Evolutionary conservation across 805 yeast genomes (phyloP).

Genomic region (Wickerhamomyces pijperi): DNA sequence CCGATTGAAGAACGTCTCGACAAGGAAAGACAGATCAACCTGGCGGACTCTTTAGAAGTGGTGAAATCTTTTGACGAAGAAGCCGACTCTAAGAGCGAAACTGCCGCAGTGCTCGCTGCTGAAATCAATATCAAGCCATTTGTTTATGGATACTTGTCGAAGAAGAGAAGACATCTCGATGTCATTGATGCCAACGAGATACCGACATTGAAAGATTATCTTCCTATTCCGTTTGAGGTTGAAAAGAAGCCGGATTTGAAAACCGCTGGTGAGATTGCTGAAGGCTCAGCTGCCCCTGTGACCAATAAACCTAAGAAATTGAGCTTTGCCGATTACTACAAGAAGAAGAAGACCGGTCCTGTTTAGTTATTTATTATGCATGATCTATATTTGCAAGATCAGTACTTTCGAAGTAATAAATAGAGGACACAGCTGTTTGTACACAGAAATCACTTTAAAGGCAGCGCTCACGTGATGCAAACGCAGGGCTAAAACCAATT

Average conservation of each 20-base stretch:
- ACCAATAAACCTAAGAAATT: conserved; percentile 35
- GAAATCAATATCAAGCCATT: conserved; percentile 13
- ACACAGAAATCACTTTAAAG: no score
- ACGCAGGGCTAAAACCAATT: no score
- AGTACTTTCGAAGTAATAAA: no score
- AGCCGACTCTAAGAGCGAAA: conserved; percentile 2
- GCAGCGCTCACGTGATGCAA: no score
- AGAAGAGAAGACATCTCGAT: conserved; percentile 5
- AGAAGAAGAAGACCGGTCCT: conserved; percentile 25
- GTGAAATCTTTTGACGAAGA: background rate
- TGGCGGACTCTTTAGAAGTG: conserved; percentile 8
- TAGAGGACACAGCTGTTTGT: no score
- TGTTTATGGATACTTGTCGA: conserved; percentile 10
- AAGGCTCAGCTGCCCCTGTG: background rate
- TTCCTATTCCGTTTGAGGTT: conserved; percentile 18
- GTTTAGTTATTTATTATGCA: no score
- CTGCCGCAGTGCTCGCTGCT: conserved; percentile 10
- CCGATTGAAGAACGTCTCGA: conserved; percentile 23
- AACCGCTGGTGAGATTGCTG: background rate
- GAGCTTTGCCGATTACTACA: conserved; percentile 68
- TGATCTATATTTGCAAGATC: no score
- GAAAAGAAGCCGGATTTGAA: conserved; percentile 3
- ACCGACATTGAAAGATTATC: conserved; percentile 9
- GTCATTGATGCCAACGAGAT: background rate
- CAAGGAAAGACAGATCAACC: conserved; percentile 14